Evolutionary conservation across 2,329 filamentous ascomycete species (phyloP).

Genomic region (Leptographium radiaticola): DNA sequence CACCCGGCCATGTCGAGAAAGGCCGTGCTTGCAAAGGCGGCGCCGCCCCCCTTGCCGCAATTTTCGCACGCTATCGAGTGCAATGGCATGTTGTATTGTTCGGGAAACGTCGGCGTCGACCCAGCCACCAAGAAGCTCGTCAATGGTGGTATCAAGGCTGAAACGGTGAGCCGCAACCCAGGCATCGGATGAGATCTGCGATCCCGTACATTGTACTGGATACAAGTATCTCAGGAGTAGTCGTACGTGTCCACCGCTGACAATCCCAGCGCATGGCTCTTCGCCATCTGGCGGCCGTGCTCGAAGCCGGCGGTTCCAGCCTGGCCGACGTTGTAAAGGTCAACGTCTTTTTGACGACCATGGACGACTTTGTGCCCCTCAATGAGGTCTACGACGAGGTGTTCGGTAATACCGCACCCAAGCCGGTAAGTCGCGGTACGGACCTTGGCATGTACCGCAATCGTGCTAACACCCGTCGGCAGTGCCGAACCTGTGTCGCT

Average conservation of each 20-base stretch:
- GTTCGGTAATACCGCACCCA: constrained; percentile 27
- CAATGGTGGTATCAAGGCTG: constrained; percentile 41
- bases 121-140: constrained; percentile 39
- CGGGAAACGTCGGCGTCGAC: constrained; percentile 47
- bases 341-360: constrained; percentile 52
- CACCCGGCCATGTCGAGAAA: constrained; percentile 7
- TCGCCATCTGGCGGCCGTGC: constrained; percentile 43
- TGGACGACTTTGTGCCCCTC: constrained; percentile 49
- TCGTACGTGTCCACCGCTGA: not conserved
- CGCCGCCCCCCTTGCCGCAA: constrained; percentile 38
- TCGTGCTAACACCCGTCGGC: not conserved
- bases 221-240: not conserved
- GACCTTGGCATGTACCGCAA: not conserved
- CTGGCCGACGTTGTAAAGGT: constrained; percentile 52
- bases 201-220: not conserved
- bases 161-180: constrained; percentile 25
- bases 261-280: constrained; percentile 35
- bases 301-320: constrained; percentile 45
- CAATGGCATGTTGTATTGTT: constrained; percentile 60
- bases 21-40: constrained; percentile 30
- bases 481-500: constrained; percentile 54
- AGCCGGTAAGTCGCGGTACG: constrained; percentile 26
- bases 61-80: constrained; percentile 48
- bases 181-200: too few species aligned
- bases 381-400: constrained; percentile 42